Conservation (phyloP, 306 rosid genomes). For the Chamaecrista fasciculata region DNA sequence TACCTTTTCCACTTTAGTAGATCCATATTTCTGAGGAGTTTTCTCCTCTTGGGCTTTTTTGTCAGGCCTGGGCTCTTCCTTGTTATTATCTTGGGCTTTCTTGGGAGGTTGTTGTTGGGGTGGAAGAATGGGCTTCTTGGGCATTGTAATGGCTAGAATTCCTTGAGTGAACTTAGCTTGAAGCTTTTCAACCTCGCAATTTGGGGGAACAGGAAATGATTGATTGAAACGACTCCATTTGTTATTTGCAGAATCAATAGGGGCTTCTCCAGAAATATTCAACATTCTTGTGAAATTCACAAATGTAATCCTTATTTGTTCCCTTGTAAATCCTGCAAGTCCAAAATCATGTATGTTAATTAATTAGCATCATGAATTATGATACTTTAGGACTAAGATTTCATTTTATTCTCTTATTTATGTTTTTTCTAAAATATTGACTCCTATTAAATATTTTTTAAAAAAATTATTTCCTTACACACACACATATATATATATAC, state of each 20-base stretch:
- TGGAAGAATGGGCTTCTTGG: not conserved
- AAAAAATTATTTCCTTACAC: no score
- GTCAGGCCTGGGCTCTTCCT: not conserved
- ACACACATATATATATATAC: no score
- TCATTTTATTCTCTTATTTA: no score
- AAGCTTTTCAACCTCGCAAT: conserved; percentile 33
- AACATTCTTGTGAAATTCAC: not conserved
- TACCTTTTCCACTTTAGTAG: not conserved
- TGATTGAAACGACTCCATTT: conserved; percentile 46
- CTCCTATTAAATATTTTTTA: no score
- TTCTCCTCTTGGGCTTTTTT: not conserved
- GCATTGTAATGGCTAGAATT: conserved; percentile 31
- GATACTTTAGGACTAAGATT: no score
- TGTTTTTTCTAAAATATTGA: no score
- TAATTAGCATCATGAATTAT: no score
- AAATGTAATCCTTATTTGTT: conserved; percentile 32
- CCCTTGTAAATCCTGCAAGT: conserved; percentile 46
- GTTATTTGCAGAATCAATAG: conserved; percentile 9
- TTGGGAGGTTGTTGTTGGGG: not conserved
- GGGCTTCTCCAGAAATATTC: conserved; percentile 48
- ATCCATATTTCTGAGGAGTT: not conserved
- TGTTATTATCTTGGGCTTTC: not conserved
- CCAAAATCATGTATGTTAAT: no score
- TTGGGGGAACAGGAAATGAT: conserved; percentile 39
- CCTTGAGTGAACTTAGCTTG: conserved; percentile 35